Base-by-base conservation (phyloP, 1,139 yeast genomes). In the Meyerozyma guilliermondii region DNA sequence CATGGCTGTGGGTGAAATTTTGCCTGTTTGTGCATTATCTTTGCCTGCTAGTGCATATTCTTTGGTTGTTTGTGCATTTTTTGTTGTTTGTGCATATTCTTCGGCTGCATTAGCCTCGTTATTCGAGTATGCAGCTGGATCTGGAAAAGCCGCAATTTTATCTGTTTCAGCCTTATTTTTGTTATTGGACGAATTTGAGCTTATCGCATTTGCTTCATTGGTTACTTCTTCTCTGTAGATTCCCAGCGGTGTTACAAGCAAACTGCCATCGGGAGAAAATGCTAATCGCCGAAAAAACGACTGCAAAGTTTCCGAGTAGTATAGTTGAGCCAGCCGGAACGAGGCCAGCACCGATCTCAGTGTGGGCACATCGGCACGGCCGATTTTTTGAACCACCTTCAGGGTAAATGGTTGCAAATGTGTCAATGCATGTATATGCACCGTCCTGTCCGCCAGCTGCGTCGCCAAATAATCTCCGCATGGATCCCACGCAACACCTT, bases 401-500 rank as follows among this genome's bases (percentile, higher is more conserved):
- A n/a, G 36, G 24, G 36, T 10, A 33, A 20, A 33, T 10, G 36
- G 36, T 22, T 33, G 36, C 24, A 29, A 29, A 29, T 13, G 10
- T 14, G 33, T 29, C 31, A 36, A 22, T 30, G 38, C 37, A 36
- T 39, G 22, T 5, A 92, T 68, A 49, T 81, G 82, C 14, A 91
- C 83, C 2, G 89, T 75, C 45, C 96, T 67, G 62, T 94, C 98
- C 3, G 96, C 95, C 20, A 94, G 82, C 58, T 91, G 97, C 6
- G 96, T 86, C 1, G 91, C 88, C 16, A 92, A 62, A 53, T 63
- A 88, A 53, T 83, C 80, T 46, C 83, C 81, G 44, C 69, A 56
- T 3, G 98, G 98, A 59, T 92, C 98, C 98, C 98, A 92, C 0
- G 84, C 74, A 4, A 92, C 92, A 3, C 99, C 99, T 62, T 92